Conservation (phyloP, 345 rosid genomes). For the Eucalyptus marginata region DNA sequence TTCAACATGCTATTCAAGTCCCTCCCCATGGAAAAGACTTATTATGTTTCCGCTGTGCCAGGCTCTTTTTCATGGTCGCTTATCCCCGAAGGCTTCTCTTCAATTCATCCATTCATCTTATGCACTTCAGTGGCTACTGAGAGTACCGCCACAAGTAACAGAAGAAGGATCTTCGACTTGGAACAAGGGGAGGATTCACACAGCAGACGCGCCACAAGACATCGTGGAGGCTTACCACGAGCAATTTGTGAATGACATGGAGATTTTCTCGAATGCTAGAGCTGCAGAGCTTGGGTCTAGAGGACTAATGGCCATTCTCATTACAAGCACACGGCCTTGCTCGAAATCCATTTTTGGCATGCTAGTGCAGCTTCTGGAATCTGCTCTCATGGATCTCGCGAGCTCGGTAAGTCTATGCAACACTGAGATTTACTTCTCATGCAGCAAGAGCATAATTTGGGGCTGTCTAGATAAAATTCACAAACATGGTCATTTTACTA, state of each 20-base stretch:
- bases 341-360: neutral
- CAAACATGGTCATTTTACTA: neutral
- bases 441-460: neutral
- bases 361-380: neutral
- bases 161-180: neutral
- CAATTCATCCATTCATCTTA: slow-evolving; percentile 17
- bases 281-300: neutral
- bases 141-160: neutral
- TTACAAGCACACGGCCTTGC: neutral
- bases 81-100: slow-evolving; percentile 14
- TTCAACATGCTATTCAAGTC: slow-evolving; percentile 34
- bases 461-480: neutral
- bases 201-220: neutral
- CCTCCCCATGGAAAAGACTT: slow-evolving; percentile 11
- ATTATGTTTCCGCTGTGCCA: slow-evolving; percentile 7
- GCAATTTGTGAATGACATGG: neutral
- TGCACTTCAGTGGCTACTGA: neutral
- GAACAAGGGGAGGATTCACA: neutral
- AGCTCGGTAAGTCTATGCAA: neutral
- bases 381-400: neutral
- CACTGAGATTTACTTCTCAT: neutral
- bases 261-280: neutral
- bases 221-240: neutral
- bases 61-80: slow-evolving; percentile 22
- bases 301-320: neutral